Base-by-base conservation (phyloP, 352 stramenopile genomes). In the Hyaloperonospora brassicae region DNA sequence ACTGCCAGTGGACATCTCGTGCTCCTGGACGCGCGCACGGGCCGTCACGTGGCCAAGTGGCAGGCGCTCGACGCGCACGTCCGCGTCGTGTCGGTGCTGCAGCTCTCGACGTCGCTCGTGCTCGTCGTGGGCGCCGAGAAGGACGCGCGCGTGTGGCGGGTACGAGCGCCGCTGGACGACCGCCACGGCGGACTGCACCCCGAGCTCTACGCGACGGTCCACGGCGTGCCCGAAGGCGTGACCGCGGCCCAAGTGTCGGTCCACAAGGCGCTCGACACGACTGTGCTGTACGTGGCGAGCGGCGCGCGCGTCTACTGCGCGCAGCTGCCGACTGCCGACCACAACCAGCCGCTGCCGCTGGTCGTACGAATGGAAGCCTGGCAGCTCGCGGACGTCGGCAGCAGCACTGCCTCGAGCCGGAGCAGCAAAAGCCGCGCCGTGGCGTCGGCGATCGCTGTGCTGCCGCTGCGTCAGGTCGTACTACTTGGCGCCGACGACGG, bases 401-500 rank as follows among this genome's bases (percentile, higher is more conserved):
- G 35, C 8, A 51, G 51, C 35, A 52, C 17, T 17, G 17, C 17
- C 17, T 17, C 17, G 17, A 0, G 39, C 59, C 79, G 72, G 41
- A 60, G 70, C 25, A 67, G 52, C 55, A 85, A 80, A 31, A 79
- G 73, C 49, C 83, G 80, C 36, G 36, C 72, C 6, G 48, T 65
- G 0, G 53, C 54, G 2, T 68, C 82, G 27, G 71, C 63, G 21
- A 22, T 88, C 5, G 69, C 64, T 0, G 56, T 87, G 44, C 50
- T 90, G 14, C 76, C 80, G 0, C 42, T 90, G 22, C 66, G 80
- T 2, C 80, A 87, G 50, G 52, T 88, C 17, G 27, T 88, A 21
- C 38, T 90, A 39, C 23, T 90, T 2, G 77, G 80, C 13, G 61
- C 69, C 0, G 80, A 90, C 1, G 80, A 90, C 47, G 80, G 80